Conservation (phyloP, 2,329 filamentous ascomycete species). For the Penicillium verrucosum region DNA sequence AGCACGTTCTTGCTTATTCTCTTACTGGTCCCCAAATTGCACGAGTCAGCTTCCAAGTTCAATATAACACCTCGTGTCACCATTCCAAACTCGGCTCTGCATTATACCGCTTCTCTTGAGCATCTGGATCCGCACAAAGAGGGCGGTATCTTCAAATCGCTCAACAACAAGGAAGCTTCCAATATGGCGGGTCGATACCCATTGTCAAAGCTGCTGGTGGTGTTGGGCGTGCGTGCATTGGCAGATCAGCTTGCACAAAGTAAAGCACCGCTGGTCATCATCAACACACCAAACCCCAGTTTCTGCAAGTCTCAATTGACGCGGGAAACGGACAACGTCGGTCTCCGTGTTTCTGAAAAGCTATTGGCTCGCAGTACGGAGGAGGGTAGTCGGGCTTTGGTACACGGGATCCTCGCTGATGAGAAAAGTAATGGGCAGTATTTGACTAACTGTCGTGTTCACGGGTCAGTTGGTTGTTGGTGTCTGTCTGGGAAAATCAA, state of each 20-base stretch:
- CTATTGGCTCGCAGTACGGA: slow-evolving; percentile 19
- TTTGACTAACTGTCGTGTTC: slow-evolving; percentile 19
- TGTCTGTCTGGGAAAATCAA: not conserved
- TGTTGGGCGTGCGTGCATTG: slow-evolving; percentile 19
- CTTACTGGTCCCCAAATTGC: slow-evolving; percentile 50
- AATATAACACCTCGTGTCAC: slow-evolving; percentile 15
- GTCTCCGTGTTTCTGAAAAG: slow-evolving; percentile 13
- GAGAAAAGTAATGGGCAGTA: slow-evolving; percentile 18
- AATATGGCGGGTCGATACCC: slow-evolving; percentile 16
- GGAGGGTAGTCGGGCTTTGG: slow-evolving; percentile 18
- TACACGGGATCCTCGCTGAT: slow-evolving; percentile 18
- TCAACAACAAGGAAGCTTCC: slow-evolving; percentile 15
- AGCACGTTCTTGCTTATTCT: slow-evolving; percentile 48
- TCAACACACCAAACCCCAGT: slow-evolving; percentile 45
- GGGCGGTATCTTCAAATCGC: slow-evolving; percentile 10
- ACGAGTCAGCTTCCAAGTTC: slow-evolving; percentile 7
- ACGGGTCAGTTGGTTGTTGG: slow-evolving; percentile 6
- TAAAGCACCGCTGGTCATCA: slow-evolving; percentile 21
- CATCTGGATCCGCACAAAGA: slow-evolving; percentile 7
- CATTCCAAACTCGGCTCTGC: slow-evolving; percentile 19
- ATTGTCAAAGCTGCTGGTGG: slow-evolving; percentile 19
- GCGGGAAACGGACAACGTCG: slow-evolving; percentile 5
- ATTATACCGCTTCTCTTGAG: slow-evolving; percentile 15
- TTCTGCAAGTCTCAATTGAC: slow-evolving; percentile 39
- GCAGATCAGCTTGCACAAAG: not conserved